phyloP scores from a whole-genome alignment of 768 basidiomycete species.

The Clavulina sp. region DNA sequence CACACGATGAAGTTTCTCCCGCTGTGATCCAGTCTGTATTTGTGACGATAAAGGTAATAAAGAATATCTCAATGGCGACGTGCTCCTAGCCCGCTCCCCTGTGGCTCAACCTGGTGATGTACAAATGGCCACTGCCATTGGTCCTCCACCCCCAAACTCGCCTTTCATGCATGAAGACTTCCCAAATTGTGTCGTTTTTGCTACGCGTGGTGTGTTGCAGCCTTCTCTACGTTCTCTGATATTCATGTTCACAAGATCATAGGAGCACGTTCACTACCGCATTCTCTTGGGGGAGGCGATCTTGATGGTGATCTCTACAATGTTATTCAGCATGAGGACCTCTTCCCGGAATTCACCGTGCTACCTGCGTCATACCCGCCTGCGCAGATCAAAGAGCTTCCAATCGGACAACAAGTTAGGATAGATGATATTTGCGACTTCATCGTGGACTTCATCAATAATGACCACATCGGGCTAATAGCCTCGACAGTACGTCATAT shows the following conservation, averaged over 20 bases:
- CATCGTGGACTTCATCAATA: constrained; percentile 49
- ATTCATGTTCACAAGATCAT: constrained; percentile 11
- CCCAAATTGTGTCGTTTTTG: constrained; percentile 42
- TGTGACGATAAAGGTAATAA: too few species aligned
- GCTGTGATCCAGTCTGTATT: constrained; percentile 16
- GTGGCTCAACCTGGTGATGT: constrained; percentile 38
- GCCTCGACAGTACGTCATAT: constrained; percentile 32
- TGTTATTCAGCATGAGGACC: constrained; percentile 19
- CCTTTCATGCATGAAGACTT: constrained; percentile 32
- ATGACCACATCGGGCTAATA: constrained; percentile 48
- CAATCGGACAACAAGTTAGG: not conserved
- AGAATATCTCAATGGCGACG: constrained; percentile 33
- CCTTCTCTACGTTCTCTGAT: not conserved
- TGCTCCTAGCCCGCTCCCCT: constrained; percentile 44
- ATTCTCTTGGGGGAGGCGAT: constrained; percentile 51
- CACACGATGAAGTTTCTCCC: too few species aligned
- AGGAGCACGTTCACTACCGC: constrained; percentile 44
- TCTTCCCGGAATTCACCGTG: constrained; percentile 15
- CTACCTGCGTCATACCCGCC: constrained; percentile 33
- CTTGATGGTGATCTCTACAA: constrained; percentile 50
- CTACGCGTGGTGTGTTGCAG: constrained; percentile 27
- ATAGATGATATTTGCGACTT: constrained; percentile 45
- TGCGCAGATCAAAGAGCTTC: constrained; percentile 27
- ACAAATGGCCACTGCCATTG: constrained; percentile 32
- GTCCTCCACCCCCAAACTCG: constrained; percentile 34